Evolutionary conservation across 2,329 filamentous ascomycete species (phyloP), one percentile per base, ranked within the genome.

Genomic region (Cephalotrichum gorgonifer): DNA sequence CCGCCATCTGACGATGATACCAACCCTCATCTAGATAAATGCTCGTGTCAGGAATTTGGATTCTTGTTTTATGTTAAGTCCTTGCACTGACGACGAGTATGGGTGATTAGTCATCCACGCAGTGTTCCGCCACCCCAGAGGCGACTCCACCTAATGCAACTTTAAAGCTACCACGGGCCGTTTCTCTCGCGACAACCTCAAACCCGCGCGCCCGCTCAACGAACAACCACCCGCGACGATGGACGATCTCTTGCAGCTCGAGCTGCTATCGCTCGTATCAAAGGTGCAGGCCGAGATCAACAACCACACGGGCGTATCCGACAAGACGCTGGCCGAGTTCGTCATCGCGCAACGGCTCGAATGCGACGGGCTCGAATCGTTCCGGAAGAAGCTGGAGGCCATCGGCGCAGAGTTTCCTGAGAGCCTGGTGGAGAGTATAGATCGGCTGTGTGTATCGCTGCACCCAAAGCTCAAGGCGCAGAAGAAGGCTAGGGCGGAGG

Each of bases 251-350:
- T 80, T 87, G 65, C 86, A 88, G 58, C 82, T 98, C 62, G 93
- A 98, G 75, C 76, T 94, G 53, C 78, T 98, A 48, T 95, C 90
- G 58, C 83, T 98, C 60, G 89, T 97, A 50, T 93, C 88, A 46
- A 95, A 91, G 66, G 88, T 98, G 58, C 89, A 89, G 14, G 91
- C 86, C 17, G 93, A 98, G 67, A 76, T 98, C 48, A 85, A 95
- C 59, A 98, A 98, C 62, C 88, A 98, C 68, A 69, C 97, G 52
- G 88, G 90, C 50, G 81, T 96, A 58, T 86, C 79, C 63, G 90
- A 98, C 69, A 96, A 95, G 68, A 95, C 88, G 5, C 81, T 98
- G 25, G 90, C 93, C 57, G 93, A 98, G 67, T 98, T 95, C 62
- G 81, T 98, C 59, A 95, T 98, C 61, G 86, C 86, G 53, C 86